Base-by-base conservation (phyloP, 139 green algal genomes). In the Coccomyxa sp. region DNA sequence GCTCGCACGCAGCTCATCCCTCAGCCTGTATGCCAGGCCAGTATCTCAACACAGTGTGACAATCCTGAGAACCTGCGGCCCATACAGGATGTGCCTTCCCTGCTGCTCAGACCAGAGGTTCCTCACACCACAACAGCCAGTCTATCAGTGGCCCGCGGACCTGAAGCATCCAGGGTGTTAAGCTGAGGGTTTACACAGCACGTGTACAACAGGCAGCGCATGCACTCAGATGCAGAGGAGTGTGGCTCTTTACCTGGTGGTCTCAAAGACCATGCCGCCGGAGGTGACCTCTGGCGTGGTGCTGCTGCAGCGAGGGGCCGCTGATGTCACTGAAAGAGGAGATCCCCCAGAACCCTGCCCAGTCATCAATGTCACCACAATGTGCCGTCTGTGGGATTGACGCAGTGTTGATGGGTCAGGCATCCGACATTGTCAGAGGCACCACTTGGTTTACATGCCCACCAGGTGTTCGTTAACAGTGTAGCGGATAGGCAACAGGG, bases 1-100 rank as follows among this genome's bases (percentile, higher is more conserved):
- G 4, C 77, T 81, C n/a, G 77, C 35, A 10, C 79, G 68, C 31
- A 84, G 58, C 75, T 86, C 82, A 44, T 86, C 79, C 22, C 82
- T 75, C 75, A 88, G 78, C 29, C 82, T 70, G 77, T 34, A 64
- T 72, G 50, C 50, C 22, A 31, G 50, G 3, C 3, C n/a, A n/a
- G n/a, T n/a, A n/a, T n/a, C n/a, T n/a, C n/a, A n/a, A n/a, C n/a
- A n/a, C n/a, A n/a, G n/a, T n/a, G n/a, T n/a, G n/a, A n/a, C n/a
- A n/a, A n/a, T n/a, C n/a, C n/a, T n/a, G n/a, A n/a, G n/a, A n/a
- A n/a, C n/a, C n/a, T n/a, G n/a, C n/a, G n/a, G n/a, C n/a, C n/a
- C n/a, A n/a, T n/a, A n/a, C n/a, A n/a, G n/a, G n/a, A n/a, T n/a
- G n/a, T n/a, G n/a, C n/a, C n/a, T n/a, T n/a, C n/a, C n/a, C n/a